Base-by-base conservation (phyloP, 1,284 basidiomycete species). In the Trametes pubescens region DNA sequence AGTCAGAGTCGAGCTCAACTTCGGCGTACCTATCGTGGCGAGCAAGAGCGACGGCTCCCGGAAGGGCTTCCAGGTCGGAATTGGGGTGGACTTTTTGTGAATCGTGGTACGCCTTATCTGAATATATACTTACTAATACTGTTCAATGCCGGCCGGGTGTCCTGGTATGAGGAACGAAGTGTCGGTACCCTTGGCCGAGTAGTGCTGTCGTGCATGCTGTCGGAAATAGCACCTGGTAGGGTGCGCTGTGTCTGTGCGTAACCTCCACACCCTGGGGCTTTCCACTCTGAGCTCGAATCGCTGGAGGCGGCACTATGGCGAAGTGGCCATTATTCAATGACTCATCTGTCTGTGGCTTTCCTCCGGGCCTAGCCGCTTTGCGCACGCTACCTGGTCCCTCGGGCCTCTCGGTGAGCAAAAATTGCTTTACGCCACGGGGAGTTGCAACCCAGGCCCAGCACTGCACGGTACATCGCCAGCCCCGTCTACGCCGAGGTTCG, bases 11-110 rank as follows among this genome's bases (percentile, higher is more conserved):
- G 98, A 99, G 77, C 81, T 97, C 67, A 99, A 99, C 76, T 89
- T 98, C 67, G 94, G 96, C 3, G 84, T 99, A 56, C 97, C 97
- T 1, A 79, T 99, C 1, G 85, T 92, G 0, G 89, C 90, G 1
- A 87, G 88, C 51, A 86, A 84, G 70, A 90, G 90, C 53, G 97
- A 99, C 77, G 88, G 90, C 1, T 75, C 83, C 53, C 83, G 91
- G 60, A 89, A 90, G 69, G 98, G 97, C 0, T 80, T 99, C 51
- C 95, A 98, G 74, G 86, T 98, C 26, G 97, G 98, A 3, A 87
- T 99, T 65, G 98, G 97, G 0, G 76, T 99, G 61, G 94, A 96
- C 71, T 97, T 92, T 74, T 72, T 93, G 73, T 92, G 80, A 76
- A 54, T 32, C 38, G 57, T 14, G 56, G 63, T 62, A 56, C 53